phyloP scores from a whole-genome alignment of 2,329 filamentous ascomycete species.

The Phialemoniopsis sp. region DNA sequence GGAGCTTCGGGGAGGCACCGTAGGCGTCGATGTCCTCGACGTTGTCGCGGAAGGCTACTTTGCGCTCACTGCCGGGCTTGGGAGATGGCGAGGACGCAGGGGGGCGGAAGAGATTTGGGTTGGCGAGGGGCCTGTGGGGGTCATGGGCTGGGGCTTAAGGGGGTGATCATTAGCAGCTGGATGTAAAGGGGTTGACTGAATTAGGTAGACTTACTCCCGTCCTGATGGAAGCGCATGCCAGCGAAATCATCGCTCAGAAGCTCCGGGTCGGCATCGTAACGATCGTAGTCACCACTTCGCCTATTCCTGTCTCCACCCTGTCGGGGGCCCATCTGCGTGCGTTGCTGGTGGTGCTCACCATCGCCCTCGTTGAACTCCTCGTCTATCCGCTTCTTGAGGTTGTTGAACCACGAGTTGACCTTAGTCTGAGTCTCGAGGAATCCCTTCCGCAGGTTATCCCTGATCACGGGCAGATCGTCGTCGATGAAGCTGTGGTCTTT shows the following conservation, averaged over 20 bases:
- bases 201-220: slow-evolving; percentile 50
- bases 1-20: slow-evolving; percentile 54
- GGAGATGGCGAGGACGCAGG: slow-evolving; percentile 49
- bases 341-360: slow-evolving; percentile 36
- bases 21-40: slow-evolving; percentile 83
- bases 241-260: slow-evolving; percentile 88
- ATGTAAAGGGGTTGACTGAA: not conserved
- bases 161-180: too few relatives aligned
- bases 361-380: slow-evolving; percentile 77
- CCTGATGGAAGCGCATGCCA: slow-evolving; percentile 58
- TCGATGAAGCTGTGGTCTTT: slow-evolving; percentile 90
- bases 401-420: slow-evolving; percentile 89
- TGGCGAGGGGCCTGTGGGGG: slow-evolving; percentile 57
- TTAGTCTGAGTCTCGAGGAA: slow-evolving; percentile 92
- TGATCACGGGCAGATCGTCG: slow-evolving; percentile 90
- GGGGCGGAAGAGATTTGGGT: slow-evolving; percentile 77
- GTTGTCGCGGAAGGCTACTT: slow-evolving; percentile 54
- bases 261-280: slow-evolving; percentile 92
- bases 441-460: slow-evolving; percentile 88
- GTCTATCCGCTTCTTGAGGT: slow-evolving; percentile 88
- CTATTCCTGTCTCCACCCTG: slow-evolving; percentile 44
- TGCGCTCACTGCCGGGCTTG: slow-evolving; percentile 41
- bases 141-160: slow-evolving; percentile 47
- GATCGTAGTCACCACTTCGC: slow-evolving; percentile 81
- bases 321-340: slow-evolving; percentile 43